Evolutionary conservation across 805 yeast genomes (phyloP).

Genomic region (Ogataea parapolymorpha): DNA sequence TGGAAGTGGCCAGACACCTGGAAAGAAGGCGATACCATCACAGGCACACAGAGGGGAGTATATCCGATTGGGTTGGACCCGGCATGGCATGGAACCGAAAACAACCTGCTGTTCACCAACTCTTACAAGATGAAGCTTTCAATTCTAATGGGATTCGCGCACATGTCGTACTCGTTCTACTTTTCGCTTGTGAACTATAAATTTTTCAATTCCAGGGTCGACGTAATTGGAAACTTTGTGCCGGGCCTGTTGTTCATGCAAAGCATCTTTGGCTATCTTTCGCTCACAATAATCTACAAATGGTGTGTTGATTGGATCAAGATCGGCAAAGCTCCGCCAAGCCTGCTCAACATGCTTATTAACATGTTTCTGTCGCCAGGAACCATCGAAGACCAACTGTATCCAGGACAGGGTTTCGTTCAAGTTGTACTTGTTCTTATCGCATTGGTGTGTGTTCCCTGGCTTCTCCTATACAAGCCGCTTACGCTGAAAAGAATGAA

Average conservation of each 20-base stretch:
- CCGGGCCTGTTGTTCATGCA: constrained; percentile 77
- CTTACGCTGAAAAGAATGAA: constrained; percentile 42
- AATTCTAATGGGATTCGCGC: constrained; percentile 69
- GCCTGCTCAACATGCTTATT: constrained; percentile 69
- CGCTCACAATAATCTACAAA: constrained; percentile 65
- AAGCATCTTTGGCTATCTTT: constrained; percentile 68
- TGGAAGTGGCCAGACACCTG: constrained; percentile 62
- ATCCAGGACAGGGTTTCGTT: constrained; percentile 59
- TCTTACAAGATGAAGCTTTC: constrained; percentile 78
- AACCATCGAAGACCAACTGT: constrained; percentile 58
- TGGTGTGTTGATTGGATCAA: constrained; percentile 73
- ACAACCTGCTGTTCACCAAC: constrained; percentile 63
- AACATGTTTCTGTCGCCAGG: constrained; percentile 78
- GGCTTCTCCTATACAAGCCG: constrained; percentile 68
- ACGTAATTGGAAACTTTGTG: constrained; percentile 67
- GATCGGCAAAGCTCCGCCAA: constrained; percentile 63
- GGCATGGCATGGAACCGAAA: constrained; percentile 81
- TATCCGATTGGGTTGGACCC: constrained; percentile 67
- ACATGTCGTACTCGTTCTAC: constrained; percentile 68
- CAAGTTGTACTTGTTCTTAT: constrained; percentile 55
- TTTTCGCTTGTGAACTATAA: constrained; percentile 64
- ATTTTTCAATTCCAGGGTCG: constrained; percentile 56
- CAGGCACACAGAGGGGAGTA: constrained; percentile 47
- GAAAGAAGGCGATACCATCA: constrained; percentile 47
- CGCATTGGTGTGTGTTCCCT: constrained; percentile 72